phyloP scores from a whole-genome alignment of 495 filamentous ascomycete species.

The Neurospora hispaniola region DNA sequence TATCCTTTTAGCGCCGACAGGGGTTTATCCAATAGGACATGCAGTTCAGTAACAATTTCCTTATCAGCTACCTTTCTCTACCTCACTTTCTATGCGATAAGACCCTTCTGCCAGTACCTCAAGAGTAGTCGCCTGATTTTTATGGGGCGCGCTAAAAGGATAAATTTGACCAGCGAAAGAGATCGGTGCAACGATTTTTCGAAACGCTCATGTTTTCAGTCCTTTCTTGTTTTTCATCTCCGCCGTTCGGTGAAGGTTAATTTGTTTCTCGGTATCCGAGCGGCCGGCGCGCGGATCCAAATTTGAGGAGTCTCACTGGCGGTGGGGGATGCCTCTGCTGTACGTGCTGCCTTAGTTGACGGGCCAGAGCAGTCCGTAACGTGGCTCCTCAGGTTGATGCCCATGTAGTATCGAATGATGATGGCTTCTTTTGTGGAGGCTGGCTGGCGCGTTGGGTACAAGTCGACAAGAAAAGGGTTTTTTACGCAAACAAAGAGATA shows the following conservation, averaged over 20 bases:
- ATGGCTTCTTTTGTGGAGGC: neutral
- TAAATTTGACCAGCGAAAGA: no score
- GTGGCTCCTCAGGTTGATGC: neutral
- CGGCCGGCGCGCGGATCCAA: neutral
- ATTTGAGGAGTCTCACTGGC: neutral
- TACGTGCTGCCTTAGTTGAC: neutral
- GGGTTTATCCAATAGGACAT: no score
- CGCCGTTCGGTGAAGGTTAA: neutral
- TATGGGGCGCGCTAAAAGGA: no score
- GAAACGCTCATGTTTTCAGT: neutral
- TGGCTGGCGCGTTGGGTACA: neutral
- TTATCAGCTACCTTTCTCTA: no score
- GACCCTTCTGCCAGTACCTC: no score
- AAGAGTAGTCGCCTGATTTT: no score
- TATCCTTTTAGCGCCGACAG: no score
- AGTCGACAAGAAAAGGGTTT: neutral
- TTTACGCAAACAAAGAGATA: neutral
- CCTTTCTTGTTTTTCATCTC: neutral
- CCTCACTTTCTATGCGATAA: no score
- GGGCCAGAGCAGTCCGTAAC: neutral
- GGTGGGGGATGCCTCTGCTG: neutral
- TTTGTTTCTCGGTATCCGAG: neutral
- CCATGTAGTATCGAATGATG: neutral
- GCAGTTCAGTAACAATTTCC: no score
- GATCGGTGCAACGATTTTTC: neutral